These are phyloP conservation scores for Lactifluus volemus DNA, from an alignment of 768 basidiomycete genomes.

Conservation along the genomic window DNA sequence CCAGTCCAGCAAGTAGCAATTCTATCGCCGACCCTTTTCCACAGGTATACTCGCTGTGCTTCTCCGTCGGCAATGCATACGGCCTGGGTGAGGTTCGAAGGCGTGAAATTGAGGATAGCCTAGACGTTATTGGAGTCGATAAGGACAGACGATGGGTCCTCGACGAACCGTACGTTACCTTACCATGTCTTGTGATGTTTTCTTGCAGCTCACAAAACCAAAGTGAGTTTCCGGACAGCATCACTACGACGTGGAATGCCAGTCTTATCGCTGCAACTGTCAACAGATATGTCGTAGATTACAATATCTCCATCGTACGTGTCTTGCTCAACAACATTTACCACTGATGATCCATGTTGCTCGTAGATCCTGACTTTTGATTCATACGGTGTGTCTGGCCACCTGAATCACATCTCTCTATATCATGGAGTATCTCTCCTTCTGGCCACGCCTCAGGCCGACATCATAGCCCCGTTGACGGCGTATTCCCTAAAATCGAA, in stretches of 20 bases:
- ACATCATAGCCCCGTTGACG: slow-evolving; percentile 18
- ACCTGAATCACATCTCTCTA: slow-evolving; percentile 80
- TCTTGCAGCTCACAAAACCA: slow-evolving; percentile 17
- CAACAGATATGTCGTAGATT: slow-evolving; percentile 44
- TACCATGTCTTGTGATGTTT: neutral
- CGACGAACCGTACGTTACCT: slow-evolving; percentile 50
- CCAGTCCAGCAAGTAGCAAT: neutral
- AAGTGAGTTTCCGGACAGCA: slow-evolving; percentile 67
- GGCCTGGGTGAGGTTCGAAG: slow-evolving; percentile 57
- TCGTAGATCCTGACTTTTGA: slow-evolving; percentile 83
- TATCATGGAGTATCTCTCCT: slow-evolving; percentile 46
- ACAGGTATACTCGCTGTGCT: slow-evolving; percentile 53
- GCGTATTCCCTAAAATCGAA: slow-evolving; percentile 57
- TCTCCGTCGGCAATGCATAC: slow-evolving; percentile 74
- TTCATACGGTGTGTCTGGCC: slow-evolving; percentile 60
- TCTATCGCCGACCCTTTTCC: neutral
- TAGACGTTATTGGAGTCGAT: slow-evolving; percentile 59
- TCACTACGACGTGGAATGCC: slow-evolving; percentile 57
- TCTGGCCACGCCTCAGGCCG: slow-evolving; percentile 18
- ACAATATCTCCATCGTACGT: slow-evolving; percentile 57
- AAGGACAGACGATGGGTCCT: slow-evolving; percentile 47
- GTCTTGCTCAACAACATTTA: neutral
- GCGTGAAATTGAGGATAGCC: slow-evolving; percentile 52
- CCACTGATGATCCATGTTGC: slow-evolving; percentile 16
- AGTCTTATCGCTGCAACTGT: slow-evolving; percentile 50